Base-by-base conservation (phyloP, 2,329 filamentous ascomycete genomes). In the Sporothrix pseudoabietina region DNA sequence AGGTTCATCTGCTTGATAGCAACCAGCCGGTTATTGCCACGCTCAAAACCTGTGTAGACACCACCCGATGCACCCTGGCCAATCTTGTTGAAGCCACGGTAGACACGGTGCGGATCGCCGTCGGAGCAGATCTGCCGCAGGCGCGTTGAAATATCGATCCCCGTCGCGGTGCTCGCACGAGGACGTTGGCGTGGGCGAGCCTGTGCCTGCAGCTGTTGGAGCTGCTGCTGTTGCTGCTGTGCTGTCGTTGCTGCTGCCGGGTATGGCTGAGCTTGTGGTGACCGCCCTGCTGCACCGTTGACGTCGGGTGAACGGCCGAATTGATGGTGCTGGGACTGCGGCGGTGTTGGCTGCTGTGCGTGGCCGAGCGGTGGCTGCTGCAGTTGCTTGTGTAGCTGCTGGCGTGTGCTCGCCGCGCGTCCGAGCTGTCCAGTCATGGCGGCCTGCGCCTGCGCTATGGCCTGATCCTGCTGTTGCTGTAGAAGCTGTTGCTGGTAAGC, bases 1-100 rank as follows among this genome's bases (percentile, higher is more conserved):
- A 99, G 85, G 77, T 98, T 98, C 96, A 99, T 99, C 85, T 99
- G 96, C 85, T 99, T 99, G 83, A 99, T 98, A 57, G 96, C 96
- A 52, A 99, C 96, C 77, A 97, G 90, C 75, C 92, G 90, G 82
- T 97, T 97, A 54, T 90, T 92, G 72, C 89, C 91, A 76, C 90
- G 87, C 81, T 98, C 93, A 80, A 95, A 93, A 3, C 95, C 96
- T 0, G 94, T 97, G 80, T 90, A 99, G 0, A 99, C 96, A 75
- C 96, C 96, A 77, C 96, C 96, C 9, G 95, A 98, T 52, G 96
- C 96, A 81, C 96, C 96, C 82, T 99, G 96, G 0, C 96, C 96
- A 80, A 99, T 98, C 84, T 98, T 98, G 80, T 90, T 94, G 77
- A 98, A 89, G 73, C 91, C 91, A 73, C 91, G 89, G 83, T 97